Evolutionary conservation across 768 basidiomycete species (phyloP), one percentile per base, ranked within the genome.

Genomic region (Jaapia argillacea): DNA sequence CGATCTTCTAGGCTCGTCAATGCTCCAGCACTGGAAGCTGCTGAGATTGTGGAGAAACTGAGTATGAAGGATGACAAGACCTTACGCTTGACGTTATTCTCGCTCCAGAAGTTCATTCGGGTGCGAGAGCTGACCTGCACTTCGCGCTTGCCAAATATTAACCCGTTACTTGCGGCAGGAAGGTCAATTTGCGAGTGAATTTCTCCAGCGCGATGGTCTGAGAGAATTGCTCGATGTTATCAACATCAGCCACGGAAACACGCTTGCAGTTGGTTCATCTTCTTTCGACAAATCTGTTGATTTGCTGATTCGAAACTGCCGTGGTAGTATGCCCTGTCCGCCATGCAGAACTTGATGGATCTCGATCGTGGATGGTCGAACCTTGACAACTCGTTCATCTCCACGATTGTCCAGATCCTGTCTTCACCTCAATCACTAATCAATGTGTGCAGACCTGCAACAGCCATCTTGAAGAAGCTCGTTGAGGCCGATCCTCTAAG

Each of bases 381-480:
- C n/a, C 71, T 93, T 4, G 76, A 79, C 48, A 70, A 77, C 42
- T 59, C 61, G 5, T 92, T 94, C 61, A 85, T 91, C 42, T 70
- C 77, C 52, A 74, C 75, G 58, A 74, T 91, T 41, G 87, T 89
- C 13, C 75, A 81, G 53, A 82, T 86, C 51, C 69, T 89, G 21
- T 78, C 86, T 0, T 85, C 86, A 0, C 68, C 82, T 0, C 69
- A 74, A 28, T 85, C 84, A 7, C 72, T 81, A 14, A 81, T 93
- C 67, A 96, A 96, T 48, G 87, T 93, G 46, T 88, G 86, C 53
- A 81, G 90, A 4, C 92, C 91, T 25, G 91, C 90, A 1, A 91
- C 87, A 35, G 80, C 85, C 25, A 92, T 94, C 44, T 70, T 93
- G 48, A 88, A 89, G 63, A 84, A 83, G 49, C 75, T 94, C 18